Evolutionary conservation across 768 basidiomycete species (phyloP).

Genomic region (Roridomyces roridus): DNA sequence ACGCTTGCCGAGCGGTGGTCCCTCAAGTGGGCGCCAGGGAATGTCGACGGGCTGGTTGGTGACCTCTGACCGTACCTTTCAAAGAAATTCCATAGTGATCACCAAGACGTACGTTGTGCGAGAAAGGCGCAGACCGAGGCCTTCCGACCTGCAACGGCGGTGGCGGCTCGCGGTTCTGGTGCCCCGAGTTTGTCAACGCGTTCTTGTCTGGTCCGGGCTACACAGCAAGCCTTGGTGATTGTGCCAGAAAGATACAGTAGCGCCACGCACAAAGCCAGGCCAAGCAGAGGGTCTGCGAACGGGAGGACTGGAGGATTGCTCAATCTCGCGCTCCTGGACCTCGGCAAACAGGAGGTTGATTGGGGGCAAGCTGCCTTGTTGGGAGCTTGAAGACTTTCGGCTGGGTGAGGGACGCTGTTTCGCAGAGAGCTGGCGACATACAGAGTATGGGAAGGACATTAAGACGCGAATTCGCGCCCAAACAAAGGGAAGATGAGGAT

Average conservation of each 20-base stretch:
- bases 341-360: conserved; percentile 24
- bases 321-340: conserved; percentile 20
- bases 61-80: not conserved
- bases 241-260: not conserved
- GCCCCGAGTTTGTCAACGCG: conserved; percentile 4
- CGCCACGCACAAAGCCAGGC: conserved; percentile 24
- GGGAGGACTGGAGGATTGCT: conserved; percentile 12
- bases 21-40: conserved; percentile 5
- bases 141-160: conserved; percentile 22
- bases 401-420: conserved; percentile 1
- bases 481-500: too few relatives aligned
- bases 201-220: conserved; percentile 25
- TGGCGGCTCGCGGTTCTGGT: conserved; percentile 4
- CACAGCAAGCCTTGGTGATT: too few relatives aligned
- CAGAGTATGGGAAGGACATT: conserved; percentile 11
- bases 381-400: not conserved
- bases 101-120: not conserved
- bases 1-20: conserved; percentile 4
- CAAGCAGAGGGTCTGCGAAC: conserved; percentile 23
- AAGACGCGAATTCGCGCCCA: too few relatives aligned
- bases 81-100: not conserved
- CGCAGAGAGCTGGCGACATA: too few relatives aligned
- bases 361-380: conserved; percentile 13
- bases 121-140: conserved; percentile 1
- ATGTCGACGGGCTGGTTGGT: conserved; percentile 17